phyloP scores from a whole-genome alignment of 73 alveolate species.

The Paramecium pentaurelia region DNA sequence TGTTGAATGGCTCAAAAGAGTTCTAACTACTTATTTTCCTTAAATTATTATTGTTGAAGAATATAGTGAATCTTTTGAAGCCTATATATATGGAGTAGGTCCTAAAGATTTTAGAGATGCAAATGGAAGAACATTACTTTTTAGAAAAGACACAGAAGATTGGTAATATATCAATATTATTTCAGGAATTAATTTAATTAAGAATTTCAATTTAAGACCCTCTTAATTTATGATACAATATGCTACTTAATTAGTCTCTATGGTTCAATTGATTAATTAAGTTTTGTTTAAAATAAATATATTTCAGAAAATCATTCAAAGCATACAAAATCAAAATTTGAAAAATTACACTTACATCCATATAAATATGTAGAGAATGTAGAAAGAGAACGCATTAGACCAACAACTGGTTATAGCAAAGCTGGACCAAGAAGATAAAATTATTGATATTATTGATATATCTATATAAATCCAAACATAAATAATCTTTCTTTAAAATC shows the following conservation, averaged over 20 bases:
- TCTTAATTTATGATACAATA: background rate
- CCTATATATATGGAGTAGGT: conserved; percentile 44
- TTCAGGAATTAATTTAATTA: background rate
- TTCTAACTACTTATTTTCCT: background rate
- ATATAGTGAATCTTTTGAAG: background rate
- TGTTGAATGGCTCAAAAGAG: conserved; percentile 37
- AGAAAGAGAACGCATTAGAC: conserved; percentile 18
- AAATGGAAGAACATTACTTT: background rate
- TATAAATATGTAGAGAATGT: conserved; percentile 17
- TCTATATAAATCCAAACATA: background rate
- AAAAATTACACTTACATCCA: conserved; percentile 20
- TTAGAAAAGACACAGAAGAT: conserved; percentile 9
- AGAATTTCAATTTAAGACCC: background rate
- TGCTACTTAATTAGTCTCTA: conserved; percentile 24
- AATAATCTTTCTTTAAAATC: background rate
- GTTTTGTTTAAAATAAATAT: background rate
- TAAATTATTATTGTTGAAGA: background rate
- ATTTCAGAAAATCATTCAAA: background rate
- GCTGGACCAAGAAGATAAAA: background rate
- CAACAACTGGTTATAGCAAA: conserved; percentile 14
- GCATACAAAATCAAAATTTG: background rate
- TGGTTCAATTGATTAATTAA: background rate
- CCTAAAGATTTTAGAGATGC: conserved; percentile 28
- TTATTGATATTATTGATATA: background rate
- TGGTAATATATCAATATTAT: background rate